Conservation (phyloP, 176 grass and related monocot species). For the Cenchrus americanus region DNA sequence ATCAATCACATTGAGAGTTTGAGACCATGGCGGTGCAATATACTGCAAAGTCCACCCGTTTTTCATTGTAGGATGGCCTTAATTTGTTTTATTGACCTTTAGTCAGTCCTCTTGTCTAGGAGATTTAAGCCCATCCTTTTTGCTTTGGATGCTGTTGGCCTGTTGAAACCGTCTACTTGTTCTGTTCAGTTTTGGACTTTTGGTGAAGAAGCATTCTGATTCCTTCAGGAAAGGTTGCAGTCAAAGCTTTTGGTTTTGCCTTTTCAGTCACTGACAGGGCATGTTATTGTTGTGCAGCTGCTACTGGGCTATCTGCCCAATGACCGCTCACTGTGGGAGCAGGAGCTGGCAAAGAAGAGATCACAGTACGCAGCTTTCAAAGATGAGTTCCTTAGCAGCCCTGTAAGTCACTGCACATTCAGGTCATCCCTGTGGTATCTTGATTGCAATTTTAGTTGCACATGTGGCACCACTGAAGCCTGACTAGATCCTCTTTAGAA, state of each 20-base stretch:
- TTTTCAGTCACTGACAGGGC: slow-evolving; percentile 16
- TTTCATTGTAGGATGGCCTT: background rate
- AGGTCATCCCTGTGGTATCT: slow-evolving; percentile 18
- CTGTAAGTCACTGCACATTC: slow-evolving; percentile 54
- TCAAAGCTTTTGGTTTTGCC: slow-evolving; percentile 38
- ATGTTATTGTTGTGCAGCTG: slow-evolving; percentile 60
- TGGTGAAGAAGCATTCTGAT: slow-evolving; percentile 12
- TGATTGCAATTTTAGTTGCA: slow-evolving; percentile 15
- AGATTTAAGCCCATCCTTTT: slow-evolving; percentile 2
- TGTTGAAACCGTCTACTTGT: slow-evolving; percentile 5
- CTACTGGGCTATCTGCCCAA: slow-evolving; percentile 79
- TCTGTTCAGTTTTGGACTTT: background rate
- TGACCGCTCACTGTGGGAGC: slow-evolving; percentile 66
- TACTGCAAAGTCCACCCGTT: background rate
- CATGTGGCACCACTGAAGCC: background rate
- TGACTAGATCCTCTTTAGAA: background rate
- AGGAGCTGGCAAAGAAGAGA: slow-evolving; percentile 73
- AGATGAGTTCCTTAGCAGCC: slow-evolving; percentile 78
- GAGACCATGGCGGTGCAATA: background rate
- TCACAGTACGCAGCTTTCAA: slow-evolving; percentile 70
- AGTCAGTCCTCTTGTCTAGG: background rate
- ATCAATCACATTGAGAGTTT: background rate
- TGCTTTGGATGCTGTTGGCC: slow-evolving; percentile 5
- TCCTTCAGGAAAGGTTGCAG: slow-evolving; percentile 20
- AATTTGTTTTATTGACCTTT: background rate